A percentile compares a stretch with the other conserved stretches of the same genome.
Evolutionary conservation across 2,329 filamentous ascomycete species (phyloP).

Genomic region (Pleomassaria siparia): DNA sequence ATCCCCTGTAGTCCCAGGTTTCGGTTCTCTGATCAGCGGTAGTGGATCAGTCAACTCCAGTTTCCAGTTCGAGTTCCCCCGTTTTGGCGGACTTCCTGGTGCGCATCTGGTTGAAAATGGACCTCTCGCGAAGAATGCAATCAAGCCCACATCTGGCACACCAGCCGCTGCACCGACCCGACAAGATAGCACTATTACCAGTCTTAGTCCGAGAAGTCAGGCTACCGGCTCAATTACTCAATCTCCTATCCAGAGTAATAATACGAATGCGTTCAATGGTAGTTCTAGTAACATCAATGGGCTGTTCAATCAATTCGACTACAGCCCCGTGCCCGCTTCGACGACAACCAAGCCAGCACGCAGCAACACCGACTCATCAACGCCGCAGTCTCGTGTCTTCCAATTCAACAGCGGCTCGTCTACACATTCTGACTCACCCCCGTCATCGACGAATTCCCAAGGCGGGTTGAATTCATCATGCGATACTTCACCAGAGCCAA

Average conservation of each 20-base stretch:
- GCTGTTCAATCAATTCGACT: constrained; percentile 24
- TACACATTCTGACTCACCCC: constrained; percentile 53
- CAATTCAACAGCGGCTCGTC: constrained; percentile 54
- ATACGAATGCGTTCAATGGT: constrained; percentile 41
- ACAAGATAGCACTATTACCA: constrained; percentile 36
- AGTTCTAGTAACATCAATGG: constrained; percentile 35
- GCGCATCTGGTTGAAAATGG: constrained; percentile 55
- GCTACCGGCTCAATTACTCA: constrained; percentile 24
- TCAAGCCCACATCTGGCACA: constrained; percentile 28
- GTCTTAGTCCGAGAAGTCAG: constrained; percentile 41
- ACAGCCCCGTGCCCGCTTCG: constrained; percentile 17
- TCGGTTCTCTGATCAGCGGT: constrained; percentile 48
- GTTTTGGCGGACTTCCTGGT: constrained; percentile 75
- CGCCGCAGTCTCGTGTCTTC: constrained; percentile 50
- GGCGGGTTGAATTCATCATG: constrained; percentile 60
- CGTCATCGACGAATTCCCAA: constrained; percentile 54
- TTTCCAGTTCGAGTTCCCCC: constrained; percentile 95
- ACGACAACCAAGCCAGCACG: constrained; percentile 14
- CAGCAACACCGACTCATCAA: constrained; percentile 47
- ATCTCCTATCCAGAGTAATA: constrained; percentile 29
- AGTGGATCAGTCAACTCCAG: constrained; percentile 71
- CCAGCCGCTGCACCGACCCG: constrained; percentile 25
- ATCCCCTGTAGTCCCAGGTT: constrained; percentile 48
- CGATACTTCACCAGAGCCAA: constrained; percentile 76
- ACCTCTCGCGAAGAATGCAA: constrained; percentile 33